Base-by-base conservation (phyloP, 1,284 basidiomycete genomes). In the Marasmius sp. region DNA sequence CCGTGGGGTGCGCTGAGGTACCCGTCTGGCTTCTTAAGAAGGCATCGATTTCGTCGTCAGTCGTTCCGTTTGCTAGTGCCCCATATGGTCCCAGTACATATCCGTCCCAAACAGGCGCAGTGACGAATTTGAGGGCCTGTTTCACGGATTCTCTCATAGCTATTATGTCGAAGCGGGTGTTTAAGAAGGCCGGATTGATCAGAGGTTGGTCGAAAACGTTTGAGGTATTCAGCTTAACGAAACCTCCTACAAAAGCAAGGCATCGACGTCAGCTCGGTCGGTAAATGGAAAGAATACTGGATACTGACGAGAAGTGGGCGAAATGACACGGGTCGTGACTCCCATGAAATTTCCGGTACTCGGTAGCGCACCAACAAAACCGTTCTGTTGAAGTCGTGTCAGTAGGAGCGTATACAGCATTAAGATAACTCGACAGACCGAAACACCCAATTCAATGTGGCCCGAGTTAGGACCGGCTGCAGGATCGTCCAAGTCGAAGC, bases 171-270 rank as follows among this genome's bases (percentile, higher is more conserved):
- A 79, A 77, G 2, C 71, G 66, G 22, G 74, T 69, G 3, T 63
- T 66, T 27, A 82, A 65, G 43, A 77, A 70, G 12, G 61, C 71
- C 0, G 76, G 74, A 63, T 81, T 70, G 57, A 83, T 79, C 27
- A 74, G 38, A 0, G 81, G 81, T 4, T 67, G 37, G 18, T 66
- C 71, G 61, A 81, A 79, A 0, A 78, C 77, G 62, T 77, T 66
- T 3, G 68, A 68, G 14, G 57, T 39, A 8, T 59, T 60, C 9
- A 64, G 33, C 18, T 39, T 48, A 11, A 64, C 50, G 9, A 58
- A 57, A 18, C 63, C 60, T 34, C 58, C 63, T 64, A 45, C 34
- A 14, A 51, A 10, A 59, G 18, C 3, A 27, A 36, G 14, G 20
- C 16, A 37, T 11, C 36, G 36, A 7, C 18, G 12, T 11, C 20